Percentiles rank a stretch among this genome's conserved stretches.
phyloP scores from a whole-genome alignment of 2,329 filamentous ascomycete genomes.

The Thyridium curvatum region DNA sequence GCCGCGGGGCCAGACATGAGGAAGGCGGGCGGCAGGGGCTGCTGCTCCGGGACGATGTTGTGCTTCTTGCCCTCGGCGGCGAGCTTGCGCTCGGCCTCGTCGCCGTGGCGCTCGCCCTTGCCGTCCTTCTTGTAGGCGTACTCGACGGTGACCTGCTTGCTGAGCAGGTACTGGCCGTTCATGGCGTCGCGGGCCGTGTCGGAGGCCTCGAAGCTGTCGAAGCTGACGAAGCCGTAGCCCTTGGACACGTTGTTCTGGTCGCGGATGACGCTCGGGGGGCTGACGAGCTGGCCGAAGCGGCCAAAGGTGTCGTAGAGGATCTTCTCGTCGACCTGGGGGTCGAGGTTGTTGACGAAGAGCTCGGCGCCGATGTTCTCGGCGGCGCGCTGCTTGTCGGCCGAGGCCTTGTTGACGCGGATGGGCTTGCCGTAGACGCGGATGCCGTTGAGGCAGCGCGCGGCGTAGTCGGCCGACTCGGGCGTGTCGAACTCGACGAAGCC shows the following conservation, averaged over 20 bases:
- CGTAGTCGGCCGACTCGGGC: conserved; percentile 94
- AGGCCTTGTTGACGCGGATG: conserved; percentile 89
- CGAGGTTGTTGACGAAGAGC: conserved; percentile 93
- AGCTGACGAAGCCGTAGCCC: conserved; percentile 94
- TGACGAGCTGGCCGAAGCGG: conserved; percentile 80
- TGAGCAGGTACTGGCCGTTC: conserved; percentile 94
- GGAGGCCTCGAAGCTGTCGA: conserved; percentile 85
- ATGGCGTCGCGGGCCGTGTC: conserved; percentile 89
- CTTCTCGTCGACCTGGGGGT: conserved; percentile 92
- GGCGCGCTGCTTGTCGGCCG: conserved; percentile 87
- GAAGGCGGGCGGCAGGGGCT: conserved; percentile 69
- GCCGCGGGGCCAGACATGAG: conserved; percentile 36
- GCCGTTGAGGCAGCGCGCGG: conserved; percentile 93
- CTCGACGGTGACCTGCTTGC: conserved; percentile 93
- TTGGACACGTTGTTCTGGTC: conserved; percentile 86
- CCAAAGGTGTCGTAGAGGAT: conserved; percentile 91
- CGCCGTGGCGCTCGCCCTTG: conserved; percentile 92
- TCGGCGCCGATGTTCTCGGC: conserved; percentile 85
- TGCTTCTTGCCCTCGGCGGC: conserved; percentile 91
- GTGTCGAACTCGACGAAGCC: conserved; percentile 98
- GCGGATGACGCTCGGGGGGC: conserved; percentile 83
- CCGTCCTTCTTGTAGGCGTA: conserved; percentile 99
- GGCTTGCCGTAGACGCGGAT: conserved; percentile 90
- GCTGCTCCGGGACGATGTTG: conserved; percentile 78
- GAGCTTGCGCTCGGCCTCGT: conserved; percentile 85